These are phyloP conservation scores for Aspergillus ochraceus DNA, from an alignment of 2,329 filamentous ascomycete species.

Conservation along the genomic window DNA sequence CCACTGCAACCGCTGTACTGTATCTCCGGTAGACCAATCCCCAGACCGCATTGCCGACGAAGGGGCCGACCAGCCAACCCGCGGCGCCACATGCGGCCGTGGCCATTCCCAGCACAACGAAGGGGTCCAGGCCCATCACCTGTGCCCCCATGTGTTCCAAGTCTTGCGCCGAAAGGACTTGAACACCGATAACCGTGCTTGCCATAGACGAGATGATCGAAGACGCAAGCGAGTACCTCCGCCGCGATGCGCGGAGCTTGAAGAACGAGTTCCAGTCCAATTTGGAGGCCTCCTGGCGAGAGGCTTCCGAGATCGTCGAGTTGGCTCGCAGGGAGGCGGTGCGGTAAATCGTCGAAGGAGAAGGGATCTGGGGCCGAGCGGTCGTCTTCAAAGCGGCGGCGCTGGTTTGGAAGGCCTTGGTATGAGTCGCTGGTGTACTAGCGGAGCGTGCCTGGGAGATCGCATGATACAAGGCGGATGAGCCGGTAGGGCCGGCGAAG, in stretches of 20 bases:
- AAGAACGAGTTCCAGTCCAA: slow-evolving; percentile 94
- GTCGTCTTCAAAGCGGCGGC: slow-evolving; percentile 15
- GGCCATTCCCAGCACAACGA: slow-evolving; percentile 79
- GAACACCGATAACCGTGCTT: slow-evolving; percentile 55
- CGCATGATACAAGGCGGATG: slow-evolving; percentile 20
- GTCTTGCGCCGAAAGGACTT: slow-evolving; percentile 66
- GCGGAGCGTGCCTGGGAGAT: slow-evolving; percentile 25
- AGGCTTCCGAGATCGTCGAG: slow-evolving; percentile 28
- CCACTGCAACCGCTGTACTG: slow-evolving; percentile 69
- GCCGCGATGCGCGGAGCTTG: slow-evolving; percentile 79
- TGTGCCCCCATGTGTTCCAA: slow-evolving; percentile 65
- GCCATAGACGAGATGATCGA: slow-evolving; percentile 66
- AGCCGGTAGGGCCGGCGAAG: slow-evolving; percentile 22
- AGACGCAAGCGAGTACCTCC: slow-evolving; percentile 78
- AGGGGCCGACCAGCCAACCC: slow-evolving; percentile 86
- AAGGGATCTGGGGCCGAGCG: slow-evolving; percentile 12
- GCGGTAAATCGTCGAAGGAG: slow-evolving; percentile 10
- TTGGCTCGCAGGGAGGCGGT: slow-evolving; percentile 24
- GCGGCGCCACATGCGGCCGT: slow-evolving; percentile 74
- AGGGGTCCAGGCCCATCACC: slow-evolving; percentile 81
- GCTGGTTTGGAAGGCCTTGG: slow-evolving; percentile 8
- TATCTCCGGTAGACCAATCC: slow-evolving; percentile 71
- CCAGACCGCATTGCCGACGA: slow-evolving; percentile 77
- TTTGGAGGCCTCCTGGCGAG: slow-evolving; percentile 34
- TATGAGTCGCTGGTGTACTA: slow-evolving; percentile 23